Conservation (phyloP, 805 yeast genomes). For the Hanseniaspora pseudoguilliermondii region DNA sequence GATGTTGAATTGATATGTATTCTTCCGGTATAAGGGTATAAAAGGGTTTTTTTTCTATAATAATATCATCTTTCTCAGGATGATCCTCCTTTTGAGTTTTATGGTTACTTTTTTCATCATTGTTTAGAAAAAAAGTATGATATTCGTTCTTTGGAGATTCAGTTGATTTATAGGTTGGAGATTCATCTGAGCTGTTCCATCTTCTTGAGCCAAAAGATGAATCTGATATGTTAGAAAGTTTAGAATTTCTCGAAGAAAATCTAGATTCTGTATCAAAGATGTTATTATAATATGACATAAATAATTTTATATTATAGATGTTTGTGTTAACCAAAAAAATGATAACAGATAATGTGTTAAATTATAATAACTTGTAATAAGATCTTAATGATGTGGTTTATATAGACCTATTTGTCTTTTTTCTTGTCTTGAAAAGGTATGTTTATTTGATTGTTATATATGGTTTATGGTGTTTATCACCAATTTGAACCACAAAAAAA, state of each 20-base stretch:
- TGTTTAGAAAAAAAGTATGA: neutral
- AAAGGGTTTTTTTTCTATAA: neutral
- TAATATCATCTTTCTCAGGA: neutral
- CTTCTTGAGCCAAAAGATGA: conserved; percentile 7
- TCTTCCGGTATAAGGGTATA: conserved; percentile 44
- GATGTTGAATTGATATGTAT: conserved; percentile 62
- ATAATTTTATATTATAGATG: too few relatives aligned
- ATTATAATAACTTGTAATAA: too few relatives aligned
- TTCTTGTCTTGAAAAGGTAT: too few relatives aligned
- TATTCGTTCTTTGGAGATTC: neutral
- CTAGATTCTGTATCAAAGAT: conserved; percentile 9
- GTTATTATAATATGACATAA: conserved; percentile 8
- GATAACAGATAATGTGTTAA: too few relatives aligned
- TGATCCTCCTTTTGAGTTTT: neutral
- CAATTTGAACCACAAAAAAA: too few relatives aligned
- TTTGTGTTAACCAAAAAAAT: too few relatives aligned
- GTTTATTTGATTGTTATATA: too few relatives aligned
- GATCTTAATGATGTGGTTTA: too few relatives aligned
- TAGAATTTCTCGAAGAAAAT: neutral
- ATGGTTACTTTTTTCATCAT: neutral
- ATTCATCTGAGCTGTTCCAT: neutral
- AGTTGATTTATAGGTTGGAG: neutral
- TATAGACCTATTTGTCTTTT: too few relatives aligned
- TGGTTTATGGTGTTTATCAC: too few relatives aligned
- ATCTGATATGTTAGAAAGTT: neutral